Percentiles rank a stretch among this genome's conserved stretches.
phyloP scores from a whole-genome alignment of 176 grass and related monocot genomes.

The bread wheat (Triticum aestivum) region IWGSC_CS_RefSeq_v2.1 NC_057794.1:391704189-391704688 shows the following conservation, averaged over 20 bases:
- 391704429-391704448: not conserved
- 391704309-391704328: slow-evolving; percentile 11
- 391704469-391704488: too few species aligned
- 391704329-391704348: slow-evolving; percentile 16
- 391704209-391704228: slow-evolving; percentile 63
- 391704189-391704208: slow-evolving; percentile 60
- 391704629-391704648: slow-evolving; percentile 43
- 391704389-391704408: too few species aligned
- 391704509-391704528: not conserved
- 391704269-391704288: slow-evolving; percentile 63
- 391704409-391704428: not conserved
- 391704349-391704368: slow-evolving; percentile 14
- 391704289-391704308: slow-evolving; percentile 40
- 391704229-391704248: slow-evolving; percentile 47
- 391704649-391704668: slow-evolving; percentile 30
- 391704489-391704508: not conserved
- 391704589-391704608: slow-evolving; percentile 35
- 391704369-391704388: not conserved
- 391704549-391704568: slow-evolving; percentile 52
- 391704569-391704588: slow-evolving; percentile 31
- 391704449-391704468: too few species aligned
- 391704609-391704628: slow-evolving; percentile 38
- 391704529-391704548: slow-evolving; percentile 42
- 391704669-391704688: slow-evolving; percentile 37
- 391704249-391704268: slow-evolving; percentile 54